phyloP scores from a whole-genome alignment of 768 basidiomycete genomes.

The Russula virescens region DNA sequence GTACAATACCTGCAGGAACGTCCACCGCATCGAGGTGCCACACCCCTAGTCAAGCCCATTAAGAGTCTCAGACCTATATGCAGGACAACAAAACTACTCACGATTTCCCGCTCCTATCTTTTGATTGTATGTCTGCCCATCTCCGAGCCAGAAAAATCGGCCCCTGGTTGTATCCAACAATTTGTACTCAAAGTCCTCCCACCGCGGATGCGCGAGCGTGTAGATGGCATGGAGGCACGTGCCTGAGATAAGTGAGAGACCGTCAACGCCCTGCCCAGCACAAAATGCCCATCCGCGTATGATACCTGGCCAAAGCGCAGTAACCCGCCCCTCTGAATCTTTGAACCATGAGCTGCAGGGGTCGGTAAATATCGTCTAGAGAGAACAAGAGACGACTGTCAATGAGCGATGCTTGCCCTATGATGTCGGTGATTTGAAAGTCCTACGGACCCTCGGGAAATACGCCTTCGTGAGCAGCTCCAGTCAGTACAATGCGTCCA shows the following conservation, averaged over 20 bases:
- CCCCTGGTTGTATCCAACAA: constrained; percentile 40
- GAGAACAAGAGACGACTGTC: background rate
- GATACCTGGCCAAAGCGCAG: constrained; percentile 55
- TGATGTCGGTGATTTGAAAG: too few relatives aligned
- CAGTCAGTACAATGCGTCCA: background rate
- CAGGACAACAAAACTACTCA: background rate
- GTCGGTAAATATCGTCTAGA: constrained; percentile 51
- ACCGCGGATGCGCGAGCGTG: constrained; percentile 49
- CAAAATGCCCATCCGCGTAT: constrained; percentile 1
- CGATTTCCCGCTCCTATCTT: constrained; percentile 29
- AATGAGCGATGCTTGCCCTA: too few relatives aligned
- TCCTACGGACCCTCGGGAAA: constrained; percentile 38
- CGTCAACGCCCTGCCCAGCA: background rate
- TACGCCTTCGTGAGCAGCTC: constrained; percentile 34
- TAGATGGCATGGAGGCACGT: constrained; percentile 47
- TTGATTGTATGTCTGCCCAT: constrained; percentile 53
- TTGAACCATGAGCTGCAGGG: constrained; percentile 65
- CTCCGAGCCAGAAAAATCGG: constrained; percentile 54
- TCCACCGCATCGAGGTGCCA: constrained; percentile 44
- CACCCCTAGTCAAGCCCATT: constrained; percentile 32
- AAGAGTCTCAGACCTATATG: background rate
- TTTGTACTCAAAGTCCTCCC: constrained; percentile 61
- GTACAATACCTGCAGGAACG: constrained; percentile 37
- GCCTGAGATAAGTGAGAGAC: constrained; percentile 29
- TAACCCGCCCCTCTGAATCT: constrained; percentile 50